These are phyloP conservation scores for Argentina anserina DNA, from an alignment of 306 rosid genomes.

Conservation along the genomic window DNA sequence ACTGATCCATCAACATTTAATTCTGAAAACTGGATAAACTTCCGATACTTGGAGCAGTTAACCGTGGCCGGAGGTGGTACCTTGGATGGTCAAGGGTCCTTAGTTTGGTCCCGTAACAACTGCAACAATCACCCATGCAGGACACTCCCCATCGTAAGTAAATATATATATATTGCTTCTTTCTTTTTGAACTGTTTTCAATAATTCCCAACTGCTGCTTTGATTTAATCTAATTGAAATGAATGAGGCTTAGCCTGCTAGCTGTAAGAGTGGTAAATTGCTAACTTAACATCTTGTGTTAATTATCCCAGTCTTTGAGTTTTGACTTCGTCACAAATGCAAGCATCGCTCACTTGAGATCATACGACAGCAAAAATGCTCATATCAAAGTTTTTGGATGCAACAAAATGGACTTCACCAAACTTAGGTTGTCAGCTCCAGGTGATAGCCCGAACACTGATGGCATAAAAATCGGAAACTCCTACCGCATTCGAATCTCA, in stretches of 20 bases:
- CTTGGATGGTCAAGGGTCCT: conserved; percentile 53
- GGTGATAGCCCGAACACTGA: conserved; percentile 60
- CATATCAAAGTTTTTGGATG: conserved; percentile 45
- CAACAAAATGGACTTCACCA: conserved; percentile 33
- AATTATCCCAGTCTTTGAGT: conserved; percentile 45
- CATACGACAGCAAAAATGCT: conserved; percentile 42
- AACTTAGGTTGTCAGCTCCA: conserved; percentile 37
- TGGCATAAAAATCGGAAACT: conserved; percentile 54
- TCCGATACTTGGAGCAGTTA: conserved; percentile 35
- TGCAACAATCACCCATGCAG: conserved; percentile 32
- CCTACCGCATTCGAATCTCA: conserved; percentile 29
- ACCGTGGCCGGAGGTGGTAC: conserved; percentile 46
- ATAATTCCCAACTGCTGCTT: neutral
- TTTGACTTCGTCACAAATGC: conserved; percentile 50
- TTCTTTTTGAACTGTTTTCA: neutral
- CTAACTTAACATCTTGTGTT: neutral
- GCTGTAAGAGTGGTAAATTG: too few relatives aligned
- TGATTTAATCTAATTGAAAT: neutral
- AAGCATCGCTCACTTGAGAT: conserved; percentile 35
- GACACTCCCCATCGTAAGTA: conserved; percentile 38
- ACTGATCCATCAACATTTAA: conserved; percentile 16
- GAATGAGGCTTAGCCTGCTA: neutral
- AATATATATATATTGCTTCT: neutral
- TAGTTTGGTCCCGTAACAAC: conserved; percentile 42
- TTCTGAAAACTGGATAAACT: conserved; percentile 43